These are phyloP conservation scores for Phytophthora tubulina DNA, from an alignment of 352 stramenopile genomes.

Conservation along the genomic window DNA sequence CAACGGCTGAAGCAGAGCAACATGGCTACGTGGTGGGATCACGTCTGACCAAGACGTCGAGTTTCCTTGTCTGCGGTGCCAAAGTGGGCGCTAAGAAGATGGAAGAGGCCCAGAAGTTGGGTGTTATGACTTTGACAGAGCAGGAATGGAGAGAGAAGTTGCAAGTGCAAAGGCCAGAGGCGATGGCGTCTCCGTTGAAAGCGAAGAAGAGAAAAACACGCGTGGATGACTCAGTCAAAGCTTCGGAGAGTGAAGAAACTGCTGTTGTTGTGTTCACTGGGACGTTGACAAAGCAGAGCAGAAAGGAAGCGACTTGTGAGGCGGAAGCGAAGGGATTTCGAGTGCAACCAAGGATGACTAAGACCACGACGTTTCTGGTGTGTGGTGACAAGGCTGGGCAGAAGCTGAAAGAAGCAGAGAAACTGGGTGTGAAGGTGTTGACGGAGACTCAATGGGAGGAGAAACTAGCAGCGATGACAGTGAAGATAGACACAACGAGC, in stretches of 20 bases:
- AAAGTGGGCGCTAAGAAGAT: slow-evolving; percentile 66
- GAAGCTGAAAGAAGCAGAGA: slow-evolving; percentile 59
- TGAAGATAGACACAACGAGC: background rate
- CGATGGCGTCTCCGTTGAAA: background rate
- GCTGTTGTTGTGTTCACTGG: slow-evolving; percentile 42
- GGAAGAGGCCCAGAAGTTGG: slow-evolving; percentile 51
- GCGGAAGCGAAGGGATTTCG: slow-evolving; percentile 50
- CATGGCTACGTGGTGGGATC: slow-evolving; percentile 52
- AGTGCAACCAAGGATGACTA: slow-evolving; percentile 50
- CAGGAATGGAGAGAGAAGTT: slow-evolving; percentile 51
- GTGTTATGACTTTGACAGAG: slow-evolving; percentile 49
- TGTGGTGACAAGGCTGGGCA: slow-evolving; percentile 57
- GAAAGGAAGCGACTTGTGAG: slow-evolving; percentile 47
- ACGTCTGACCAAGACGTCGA: slow-evolving; percentile 48
- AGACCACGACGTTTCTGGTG: slow-evolving; percentile 57
- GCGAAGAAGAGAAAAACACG: slow-evolving; percentile 28
- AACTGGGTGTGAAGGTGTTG: slow-evolving; percentile 48
- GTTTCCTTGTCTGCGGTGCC: slow-evolving; percentile 61
- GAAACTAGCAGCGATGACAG: slow-evolving; percentile 12
- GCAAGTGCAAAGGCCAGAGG: background rate
- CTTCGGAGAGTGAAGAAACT: slow-evolving; percentile 3
- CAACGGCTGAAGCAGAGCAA: slow-evolving; percentile 39
- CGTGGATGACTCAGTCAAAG: background rate
- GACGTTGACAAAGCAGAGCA: slow-evolving; percentile 49
- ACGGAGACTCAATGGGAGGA: slow-evolving; percentile 55